phyloP scores from a whole-genome alignment of 345 rosid genomes.

The Sisymbrium altissimum region DNA sequence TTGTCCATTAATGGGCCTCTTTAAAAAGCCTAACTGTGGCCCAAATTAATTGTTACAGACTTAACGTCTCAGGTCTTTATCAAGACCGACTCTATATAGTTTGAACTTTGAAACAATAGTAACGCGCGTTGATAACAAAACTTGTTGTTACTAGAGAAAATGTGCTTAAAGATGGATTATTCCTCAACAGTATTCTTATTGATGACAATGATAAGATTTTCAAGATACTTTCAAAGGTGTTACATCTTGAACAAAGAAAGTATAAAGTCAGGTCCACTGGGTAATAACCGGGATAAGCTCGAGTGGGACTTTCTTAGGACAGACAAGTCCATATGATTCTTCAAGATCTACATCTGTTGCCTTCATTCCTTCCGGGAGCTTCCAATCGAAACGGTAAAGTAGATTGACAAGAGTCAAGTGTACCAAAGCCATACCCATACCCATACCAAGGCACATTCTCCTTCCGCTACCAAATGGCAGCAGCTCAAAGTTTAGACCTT shows the following conservation, averaged over 20 bases:
- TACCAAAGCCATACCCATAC: slow-evolving; percentile 36
- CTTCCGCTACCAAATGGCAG: slow-evolving; percentile 64
- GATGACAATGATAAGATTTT: not conserved
- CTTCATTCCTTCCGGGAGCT: slow-evolving; percentile 42
- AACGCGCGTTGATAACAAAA: not conserved
- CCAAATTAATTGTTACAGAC: not conserved
- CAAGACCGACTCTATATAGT: not conserved
- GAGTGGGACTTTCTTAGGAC: slow-evolving; percentile 53
- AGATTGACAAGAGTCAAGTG: slow-evolving; percentile 49
- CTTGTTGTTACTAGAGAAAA: not conserved
- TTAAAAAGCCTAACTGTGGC: not conserved
- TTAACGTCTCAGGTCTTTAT: too few relatives aligned
- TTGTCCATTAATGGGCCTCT: not conserved
- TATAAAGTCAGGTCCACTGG: not conserved
- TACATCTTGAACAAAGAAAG: not conserved
- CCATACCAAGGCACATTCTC: slow-evolving; percentile 58
- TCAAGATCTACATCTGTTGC: slow-evolving; percentile 48
- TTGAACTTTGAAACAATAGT: not conserved
- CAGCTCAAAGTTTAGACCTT: slow-evolving; percentile 47
- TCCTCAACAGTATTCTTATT: too few relatives aligned
- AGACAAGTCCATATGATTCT: slow-evolving; percentile 41
- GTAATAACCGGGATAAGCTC: slow-evolving; percentile 22
- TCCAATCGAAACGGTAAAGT: slow-evolving; percentile 48
- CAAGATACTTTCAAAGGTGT: too few relatives aligned
- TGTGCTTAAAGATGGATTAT: not conserved